Evolutionary conservation across 495 filamentous ascomycete genomes (phyloP).

Genomic region (Aspergillus hancockii): DNA sequence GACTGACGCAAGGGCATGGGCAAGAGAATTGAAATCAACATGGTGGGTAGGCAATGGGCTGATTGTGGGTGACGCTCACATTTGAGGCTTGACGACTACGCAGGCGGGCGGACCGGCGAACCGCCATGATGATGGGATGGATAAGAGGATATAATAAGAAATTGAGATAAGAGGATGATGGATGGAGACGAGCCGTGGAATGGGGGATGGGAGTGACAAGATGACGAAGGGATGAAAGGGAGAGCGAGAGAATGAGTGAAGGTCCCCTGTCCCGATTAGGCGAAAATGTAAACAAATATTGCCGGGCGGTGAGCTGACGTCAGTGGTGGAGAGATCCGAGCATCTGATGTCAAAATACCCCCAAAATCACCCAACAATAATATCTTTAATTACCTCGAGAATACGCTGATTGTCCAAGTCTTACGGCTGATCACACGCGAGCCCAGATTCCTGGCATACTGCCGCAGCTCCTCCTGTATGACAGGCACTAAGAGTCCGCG

Average conservation of each 20-base stretch:
- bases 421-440: no score
- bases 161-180: not conserved
- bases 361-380: no score
- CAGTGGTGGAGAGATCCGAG: constrained; percentile 4
- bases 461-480: not conserved
- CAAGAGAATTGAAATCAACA: not conserved
- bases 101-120: constrained; percentile 44
- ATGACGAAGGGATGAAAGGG: constrained; percentile 6
- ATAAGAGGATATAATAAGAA: not conserved
- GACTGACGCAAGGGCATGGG: constrained; percentile 17
- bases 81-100: constrained; percentile 30
- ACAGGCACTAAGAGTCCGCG: not conserved
- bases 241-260: constrained; percentile 3
- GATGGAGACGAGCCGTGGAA: not conserved
- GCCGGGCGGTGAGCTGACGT: constrained; percentile 30
- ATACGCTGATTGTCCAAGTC: no score
- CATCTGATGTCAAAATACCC: no score
- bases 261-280: constrained; percentile 5
- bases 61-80: constrained; percentile 26
- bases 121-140: constrained; percentile 30
- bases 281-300: constrained; percentile 23
- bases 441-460: not conserved
- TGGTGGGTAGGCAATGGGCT: not conserved
- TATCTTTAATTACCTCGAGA: not conserved
- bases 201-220: not conserved